Base-by-base conservation (phyloP, 805 yeast genomes). In the Sugiyamaella marilandica region DNA sequence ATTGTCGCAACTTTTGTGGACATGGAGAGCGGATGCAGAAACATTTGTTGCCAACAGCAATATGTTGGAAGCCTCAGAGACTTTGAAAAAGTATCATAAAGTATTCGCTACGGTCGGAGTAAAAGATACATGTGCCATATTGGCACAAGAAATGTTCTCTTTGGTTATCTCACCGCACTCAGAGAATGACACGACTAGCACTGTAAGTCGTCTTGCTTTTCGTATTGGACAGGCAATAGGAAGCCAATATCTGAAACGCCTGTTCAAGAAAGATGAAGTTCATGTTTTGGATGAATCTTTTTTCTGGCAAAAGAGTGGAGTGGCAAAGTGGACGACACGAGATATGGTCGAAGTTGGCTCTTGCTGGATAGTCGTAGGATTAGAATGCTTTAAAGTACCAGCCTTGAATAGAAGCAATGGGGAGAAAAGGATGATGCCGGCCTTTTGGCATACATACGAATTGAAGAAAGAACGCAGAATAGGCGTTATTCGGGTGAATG, bases 401-500 rank as follows among this genome's bases (percentile, higher is more conserved):
- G 95, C 89, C 1, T 74, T 75, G 35, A 96, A 89, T 47, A 74
- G 71, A 1, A 95, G 90, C 64, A 96, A 96, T 48, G 65, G 66
- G 0, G 83, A 84, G 13, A 69, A 70, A 31, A 92, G 89, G 19
- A 73, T 76, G 33, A 90, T 88, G 10, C 96, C 97, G 1, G 98
- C 97, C 0, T 86, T 94, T 63, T 83, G 83, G 58, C 98, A 91
- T 63, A 80, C 89, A 2, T 90, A 86, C 66, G 91, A 86, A 66
- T 86, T 82, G 61, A 76, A 78, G 46, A 77, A 79, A 50, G 95
- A 96, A 32, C 80, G 80, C 52, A 85, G 82, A 62, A 70, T 87
- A 26, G 99, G 99, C 37, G 82, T 90, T 11, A 72, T 92, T 54
- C 83, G 81, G 53, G 70, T 87, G 8, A 96, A 92, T 66, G 80